A percentile compares a stretch with the other conserved stretches of the same genome.
Evolutionary conservation across 2,329 filamentous ascomycete species (phyloP).

Genomic region (Sordariomycetes sp.): DNA sequence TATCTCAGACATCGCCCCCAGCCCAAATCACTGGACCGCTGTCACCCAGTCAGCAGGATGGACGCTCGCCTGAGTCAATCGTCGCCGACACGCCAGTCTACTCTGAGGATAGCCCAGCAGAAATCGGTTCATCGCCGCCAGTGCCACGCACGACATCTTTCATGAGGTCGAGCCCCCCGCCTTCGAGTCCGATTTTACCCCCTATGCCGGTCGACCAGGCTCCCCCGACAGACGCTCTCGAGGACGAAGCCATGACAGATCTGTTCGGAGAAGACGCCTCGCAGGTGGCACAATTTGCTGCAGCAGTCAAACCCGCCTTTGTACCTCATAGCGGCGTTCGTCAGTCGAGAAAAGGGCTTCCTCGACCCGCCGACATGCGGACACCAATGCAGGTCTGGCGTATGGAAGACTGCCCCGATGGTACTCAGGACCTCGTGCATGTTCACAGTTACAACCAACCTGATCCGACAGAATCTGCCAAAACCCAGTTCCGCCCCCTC

Average conservation of each 20-base stretch:
- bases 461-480: slow-evolving; percentile 10
- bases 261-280: slow-evolving; percentile 53
- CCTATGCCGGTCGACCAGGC: slow-evolving; percentile 52
- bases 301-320: too few species aligned
- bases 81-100: slow-evolving; percentile 38
- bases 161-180: slow-evolving; percentile 50
- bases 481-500: slow-evolving; percentile 1
- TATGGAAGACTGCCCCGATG: slow-evolving; percentile 23
- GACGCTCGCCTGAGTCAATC: slow-evolving; percentile 45
- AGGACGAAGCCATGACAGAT: slow-evolving; percentile 69
- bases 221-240: slow-evolving; percentile 70
- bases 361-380: too few species aligned
- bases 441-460: slow-evolving; percentile 23
- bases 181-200: slow-evolving; percentile 72
- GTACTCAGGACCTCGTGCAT: slow-evolving; percentile 22
- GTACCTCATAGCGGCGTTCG: too few species aligned
- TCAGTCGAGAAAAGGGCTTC: too few species aligned
- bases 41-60: slow-evolving; percentile 36
- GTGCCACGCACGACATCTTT: slow-evolving; percentile 54
- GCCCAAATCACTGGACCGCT: slow-evolving; percentile 26
- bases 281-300: too few species aligned
- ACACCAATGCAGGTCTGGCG: slow-evolving; percentile 34
- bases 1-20: slow-evolving; percentile 36
- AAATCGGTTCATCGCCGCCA: slow-evolving; percentile 86
- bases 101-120: slow-evolving; percentile 62